Evolutionary conservation across 179 eudicot genomes (phyloP).

Genomic region (Camellia oleifera): DNA sequence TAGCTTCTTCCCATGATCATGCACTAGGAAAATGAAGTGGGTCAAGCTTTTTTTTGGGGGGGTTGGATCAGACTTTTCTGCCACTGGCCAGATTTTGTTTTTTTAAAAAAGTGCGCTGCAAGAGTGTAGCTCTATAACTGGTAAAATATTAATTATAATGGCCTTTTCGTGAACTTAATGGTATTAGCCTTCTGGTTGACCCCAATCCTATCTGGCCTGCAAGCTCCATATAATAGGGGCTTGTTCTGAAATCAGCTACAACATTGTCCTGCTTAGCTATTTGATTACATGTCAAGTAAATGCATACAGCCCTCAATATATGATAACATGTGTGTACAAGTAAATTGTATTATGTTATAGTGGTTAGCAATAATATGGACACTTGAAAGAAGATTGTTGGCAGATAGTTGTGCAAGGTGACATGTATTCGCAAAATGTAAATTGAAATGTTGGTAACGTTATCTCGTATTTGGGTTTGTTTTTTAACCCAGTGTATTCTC

Average conservation of each 20-base stretch:
- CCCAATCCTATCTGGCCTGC: background rate
- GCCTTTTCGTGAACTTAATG: background rate
- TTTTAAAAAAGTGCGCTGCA: too few relatives aligned
- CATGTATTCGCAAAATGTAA: background rate
- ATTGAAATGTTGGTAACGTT: conserved; percentile 4
- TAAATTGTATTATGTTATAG: background rate
- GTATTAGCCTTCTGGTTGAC: background rate
- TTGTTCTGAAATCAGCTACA: background rate
- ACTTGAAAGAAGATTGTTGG: background rate
- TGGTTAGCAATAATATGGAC: background rate
- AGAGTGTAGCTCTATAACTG: background rate
- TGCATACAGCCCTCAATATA: background rate
- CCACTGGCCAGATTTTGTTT: background rate
- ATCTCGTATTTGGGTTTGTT: background rate
- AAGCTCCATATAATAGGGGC: background rate
- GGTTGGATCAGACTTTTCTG: conserved; percentile 4
- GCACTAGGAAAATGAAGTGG: conserved; percentile 1
- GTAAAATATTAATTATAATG: background rate
- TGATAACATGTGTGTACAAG: background rate
- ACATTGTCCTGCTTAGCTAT: background rate
- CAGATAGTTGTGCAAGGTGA: conserved; percentile 5
- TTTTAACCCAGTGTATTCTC: background rate
- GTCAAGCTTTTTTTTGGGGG: background rate
- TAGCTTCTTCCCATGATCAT: conserved; percentile 1
- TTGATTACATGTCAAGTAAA: background rate